Base-by-base conservation (phyloP, 192 early-diverging fungal genomes). In the Diversispora epigaea region DNA sequence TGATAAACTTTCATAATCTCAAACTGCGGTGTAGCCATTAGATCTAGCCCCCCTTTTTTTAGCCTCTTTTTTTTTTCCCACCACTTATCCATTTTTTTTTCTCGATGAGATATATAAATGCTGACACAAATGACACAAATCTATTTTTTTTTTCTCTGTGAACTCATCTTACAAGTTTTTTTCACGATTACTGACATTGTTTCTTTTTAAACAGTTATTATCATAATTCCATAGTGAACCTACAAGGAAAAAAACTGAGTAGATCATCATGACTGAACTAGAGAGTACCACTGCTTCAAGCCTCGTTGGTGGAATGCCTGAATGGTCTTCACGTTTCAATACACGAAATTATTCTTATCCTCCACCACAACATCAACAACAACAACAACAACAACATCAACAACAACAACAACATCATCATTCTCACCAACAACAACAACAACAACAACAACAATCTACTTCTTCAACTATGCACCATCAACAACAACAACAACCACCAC, bases 181-280 rank as follows among this genome's bases (percentile, higher is more conserved):
- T 55, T 19, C 7, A 55, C 15, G 19, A 55, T n/a, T n/a, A 55
- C 25, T 32, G 25, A 55, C 15, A 55, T n/a, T 55, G 2, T 61
- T 25, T 25, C 39, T 25, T 25, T 32, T 12, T 25, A 61, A 61
- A 61, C 22, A 61, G 22, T 39, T 39, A 14, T 25, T 32, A 32
- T 32, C 14, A 32, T 39, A 32, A 32, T 39, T 32, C 11, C 1
- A 15, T 32, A 32, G n/a, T 32, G 2, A 32, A 55, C 6, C 15
- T 5, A 54, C 52, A 55, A n/a, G n/a, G 12, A 55, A 55, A 6
- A 19, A 61, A 61, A 25, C 25, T 32, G 25, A 32, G 25, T 32
- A 32, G 25, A 32, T 32, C 11, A 61, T 63, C 4, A 68, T 54
- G 49, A 54, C 71, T 47, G 71, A 73, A 73, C 58, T 73, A 15